Conservation (phyloP, 1,139 yeast species). For the Hyphopichia pseudoburtonii region DNA sequence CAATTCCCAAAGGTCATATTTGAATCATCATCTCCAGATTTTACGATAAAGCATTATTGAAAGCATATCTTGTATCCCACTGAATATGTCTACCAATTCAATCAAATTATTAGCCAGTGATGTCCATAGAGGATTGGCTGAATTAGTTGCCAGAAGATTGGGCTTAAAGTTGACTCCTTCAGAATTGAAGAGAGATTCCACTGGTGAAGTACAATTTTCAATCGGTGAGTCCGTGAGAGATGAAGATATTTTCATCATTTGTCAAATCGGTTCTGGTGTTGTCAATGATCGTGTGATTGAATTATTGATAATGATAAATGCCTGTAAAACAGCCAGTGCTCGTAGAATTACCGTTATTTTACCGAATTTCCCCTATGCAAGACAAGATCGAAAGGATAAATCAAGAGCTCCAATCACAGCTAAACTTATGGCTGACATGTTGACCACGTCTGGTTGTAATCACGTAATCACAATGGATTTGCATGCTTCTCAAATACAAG, state of each 20-base stretch:
- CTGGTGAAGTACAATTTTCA: constrained; percentile 69
- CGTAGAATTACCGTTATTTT: constrained; percentile 76
- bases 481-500: constrained; percentile 84
- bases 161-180: constrained; percentile 63
- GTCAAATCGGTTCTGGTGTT: constrained; percentile 69
- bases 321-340: constrained; percentile 78
- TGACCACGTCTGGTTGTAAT: constrained; percentile 78
- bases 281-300: constrained; percentile 74
- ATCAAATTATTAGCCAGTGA: constrained; percentile 88
- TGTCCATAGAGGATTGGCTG: constrained; percentile 87
- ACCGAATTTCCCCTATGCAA: constrained; percentile 80
- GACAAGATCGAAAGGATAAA: constrained; percentile 82
- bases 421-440: constrained; percentile 69
- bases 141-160: constrained; percentile 64
- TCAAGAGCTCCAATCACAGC: constrained; percentile 84
- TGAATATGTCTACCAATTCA: constrained; percentile 70
- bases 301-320: constrained; percentile 68
- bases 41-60: too few relatives aligned
- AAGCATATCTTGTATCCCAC: not conserved
- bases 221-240: constrained; percentile 78
- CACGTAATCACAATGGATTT: constrained; percentile 83
- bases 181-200: constrained; percentile 68
- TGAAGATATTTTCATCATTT: constrained; percentile 69
- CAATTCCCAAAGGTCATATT: too few relatives aligned
- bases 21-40: too few relatives aligned